These are phyloP conservation scores for Candida sp. DNA, from an alignment of 1,139 yeast genomes.

Conservation along the genomic window DNA sequence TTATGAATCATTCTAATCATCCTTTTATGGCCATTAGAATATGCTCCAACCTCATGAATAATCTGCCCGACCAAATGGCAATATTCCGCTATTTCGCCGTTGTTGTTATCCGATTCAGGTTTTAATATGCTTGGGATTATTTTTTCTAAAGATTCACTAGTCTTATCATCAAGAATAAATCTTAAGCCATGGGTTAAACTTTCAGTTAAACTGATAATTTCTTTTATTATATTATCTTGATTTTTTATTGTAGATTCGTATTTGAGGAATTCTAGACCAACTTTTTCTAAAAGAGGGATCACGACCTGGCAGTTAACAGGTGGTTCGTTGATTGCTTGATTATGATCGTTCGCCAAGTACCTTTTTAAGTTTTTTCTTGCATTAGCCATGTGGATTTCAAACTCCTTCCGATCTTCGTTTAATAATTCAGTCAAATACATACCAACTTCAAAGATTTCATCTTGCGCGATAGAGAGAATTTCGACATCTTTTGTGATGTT, in stretches of 20 bases:
- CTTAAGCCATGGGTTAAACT: neutral
- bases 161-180: neutral
- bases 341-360: neutral
- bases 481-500: neutral
- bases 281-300: neutral
- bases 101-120: neutral
- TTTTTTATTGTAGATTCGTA: neutral
- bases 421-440: neutral
- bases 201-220: neutral
- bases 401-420: neutral
- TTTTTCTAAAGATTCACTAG: neutral
- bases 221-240: neutral
- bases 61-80: neutral
- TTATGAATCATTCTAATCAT: neutral
- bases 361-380: neutral
- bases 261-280: neutral
- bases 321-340: neutral
- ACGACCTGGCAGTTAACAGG: neutral
- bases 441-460: constrained; percentile 1
- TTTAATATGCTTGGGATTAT: neutral
- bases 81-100: neutral
- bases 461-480: neutral
- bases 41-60: neutral
- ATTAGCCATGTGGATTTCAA: neutral
- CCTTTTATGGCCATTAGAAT: neutral